Evolutionary conservation across 768 basidiomycete species (phyloP).

Genomic region (Tylopilus plumbeoviolaceoides): DNA sequence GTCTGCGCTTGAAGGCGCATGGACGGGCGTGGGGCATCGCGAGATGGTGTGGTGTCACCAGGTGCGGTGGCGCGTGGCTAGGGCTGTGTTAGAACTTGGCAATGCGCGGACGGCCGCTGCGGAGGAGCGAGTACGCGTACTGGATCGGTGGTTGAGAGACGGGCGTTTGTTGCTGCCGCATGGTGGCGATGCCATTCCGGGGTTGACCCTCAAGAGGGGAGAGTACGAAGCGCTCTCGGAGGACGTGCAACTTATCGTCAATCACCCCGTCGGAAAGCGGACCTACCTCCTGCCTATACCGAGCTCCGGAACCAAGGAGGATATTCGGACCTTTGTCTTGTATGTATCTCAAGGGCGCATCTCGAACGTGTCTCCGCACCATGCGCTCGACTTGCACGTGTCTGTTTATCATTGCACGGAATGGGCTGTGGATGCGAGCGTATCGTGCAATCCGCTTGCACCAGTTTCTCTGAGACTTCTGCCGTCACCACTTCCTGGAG

Average conservation of each 20-base stretch:
- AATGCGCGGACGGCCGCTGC: constrained; percentile 12
- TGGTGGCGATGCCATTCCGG: constrained; percentile 1
- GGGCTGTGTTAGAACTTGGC: constrained; percentile 69
- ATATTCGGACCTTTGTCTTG: constrained; percentile 41
- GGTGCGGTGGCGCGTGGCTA: constrained; percentile 84
- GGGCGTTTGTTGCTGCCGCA: constrained; percentile 44
- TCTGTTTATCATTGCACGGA: constrained; percentile 45
- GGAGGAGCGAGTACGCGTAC: constrained; percentile 28
- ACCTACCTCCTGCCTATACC: constrained; percentile 50
- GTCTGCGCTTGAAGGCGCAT: constrained; percentile 82
- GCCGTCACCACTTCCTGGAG: constrained; percentile 52
- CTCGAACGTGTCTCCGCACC: constrained; percentile 46
- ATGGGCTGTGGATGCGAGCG: constrained; percentile 14
- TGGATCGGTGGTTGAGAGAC: constrained; percentile 70
- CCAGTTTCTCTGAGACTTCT: constrained; percentile 57
- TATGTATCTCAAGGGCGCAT: constrained; percentile 62
- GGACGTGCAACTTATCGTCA: constrained; percentile 39
- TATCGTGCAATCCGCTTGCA: constrained; percentile 37
- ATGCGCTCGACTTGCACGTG: constrained; percentile 40
- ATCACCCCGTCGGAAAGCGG: constrained; percentile 38
- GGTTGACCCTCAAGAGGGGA: constrained; percentile 7
- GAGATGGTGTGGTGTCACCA: constrained; percentile 99
- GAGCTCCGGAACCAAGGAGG: background rate
- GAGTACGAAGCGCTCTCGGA: constrained; percentile 37
- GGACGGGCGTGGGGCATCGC: constrained; percentile 93